Conservation (phyloP, 306 rosid species). For the Mucuna pruriens region DNA sequence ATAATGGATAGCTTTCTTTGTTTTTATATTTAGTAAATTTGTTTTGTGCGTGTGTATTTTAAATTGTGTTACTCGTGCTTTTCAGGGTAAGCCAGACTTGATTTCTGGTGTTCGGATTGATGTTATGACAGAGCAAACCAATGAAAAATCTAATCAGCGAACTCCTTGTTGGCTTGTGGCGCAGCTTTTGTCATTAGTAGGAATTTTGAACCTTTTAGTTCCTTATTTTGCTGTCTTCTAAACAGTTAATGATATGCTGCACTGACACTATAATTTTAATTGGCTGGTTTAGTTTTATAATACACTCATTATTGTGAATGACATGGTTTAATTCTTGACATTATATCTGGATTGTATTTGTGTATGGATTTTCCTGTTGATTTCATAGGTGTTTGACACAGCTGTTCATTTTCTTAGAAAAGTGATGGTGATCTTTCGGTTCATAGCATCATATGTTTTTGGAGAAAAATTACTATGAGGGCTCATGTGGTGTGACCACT, state of each 20-base stretch:
- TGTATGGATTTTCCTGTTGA: conserved; percentile 3
- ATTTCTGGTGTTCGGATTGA: conserved; percentile 83
- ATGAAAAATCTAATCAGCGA: conserved; percentile 47
- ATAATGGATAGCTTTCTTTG: conserved; percentile 23
- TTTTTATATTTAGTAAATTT: conserved; percentile 28
- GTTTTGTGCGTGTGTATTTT: conserved; percentile 5
- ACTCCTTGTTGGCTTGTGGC: conserved; percentile 68
- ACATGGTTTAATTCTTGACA: conserved; percentile 4
- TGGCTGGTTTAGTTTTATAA: conserved; percentile 1
- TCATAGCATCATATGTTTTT: neutral
- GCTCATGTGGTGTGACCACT: neutral
- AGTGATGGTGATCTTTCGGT: conserved; percentile 5
- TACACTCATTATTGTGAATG: conserved; percentile 15
- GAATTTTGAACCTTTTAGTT: conserved; percentile 39
- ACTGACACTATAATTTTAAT: conserved; percentile 11
- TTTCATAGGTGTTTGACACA: conserved; percentile 8
- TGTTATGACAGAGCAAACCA: conserved; percentile 71
- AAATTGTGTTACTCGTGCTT: conserved; percentile 25
- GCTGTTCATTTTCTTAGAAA: conserved; percentile 20
- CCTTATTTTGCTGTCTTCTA: conserved; percentile 9
- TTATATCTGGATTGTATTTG: neutral
- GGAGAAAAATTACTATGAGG: neutral
- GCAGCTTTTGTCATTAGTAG: conserved; percentile 69
- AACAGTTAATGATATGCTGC: conserved; percentile 9
- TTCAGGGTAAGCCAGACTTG: conserved; percentile 82